Percentiles rank a stretch among this genome's conserved stretches.
Conservation (phyloP, 1,139 yeast species). For the Saccharomyces hybrid region DNA sequence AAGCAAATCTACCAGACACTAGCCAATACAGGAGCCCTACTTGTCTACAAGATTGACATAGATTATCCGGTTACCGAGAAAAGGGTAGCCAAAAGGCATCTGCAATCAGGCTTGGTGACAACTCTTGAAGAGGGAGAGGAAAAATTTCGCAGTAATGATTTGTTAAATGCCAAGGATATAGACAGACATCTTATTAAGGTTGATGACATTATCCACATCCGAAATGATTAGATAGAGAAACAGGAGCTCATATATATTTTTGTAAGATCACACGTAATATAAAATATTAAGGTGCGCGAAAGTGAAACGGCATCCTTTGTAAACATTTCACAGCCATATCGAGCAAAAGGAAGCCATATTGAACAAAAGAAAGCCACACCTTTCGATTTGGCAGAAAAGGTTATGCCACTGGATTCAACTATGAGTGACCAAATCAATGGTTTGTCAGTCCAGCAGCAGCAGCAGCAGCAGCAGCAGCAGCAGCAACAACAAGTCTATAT, state of each 20-base stretch:
- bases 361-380: neutral
- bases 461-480: conserved; percentile 3
- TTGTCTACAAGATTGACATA: conserved; percentile 35
- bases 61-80: conserved; percentile 41
- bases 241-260: neutral
- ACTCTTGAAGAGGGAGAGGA: conserved; percentile 51
- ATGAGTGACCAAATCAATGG: neutral
- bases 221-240: conserved; percentile 23
- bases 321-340: neutral
- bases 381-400: neutral
- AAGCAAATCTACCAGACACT: conserved; percentile 32
- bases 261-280: neutral
- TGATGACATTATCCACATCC: conserved; percentile 31
- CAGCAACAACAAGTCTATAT: conserved; percentile 19
- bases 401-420: neutral
- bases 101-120: conserved; percentile 57
- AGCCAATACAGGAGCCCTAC: conserved; percentile 14
- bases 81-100: conserved; percentile 65
- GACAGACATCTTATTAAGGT: conserved; percentile 37
- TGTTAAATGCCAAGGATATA: conserved; percentile 57
- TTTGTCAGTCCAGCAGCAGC: neutral
- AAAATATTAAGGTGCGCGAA: neutral
- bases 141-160: conserved; percentile 63
- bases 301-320: neutral
- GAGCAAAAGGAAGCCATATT: neutral